Base-by-base conservation (phyloP, 768 basidiomycete genomes). In the Trametopsis cervina region DNA sequence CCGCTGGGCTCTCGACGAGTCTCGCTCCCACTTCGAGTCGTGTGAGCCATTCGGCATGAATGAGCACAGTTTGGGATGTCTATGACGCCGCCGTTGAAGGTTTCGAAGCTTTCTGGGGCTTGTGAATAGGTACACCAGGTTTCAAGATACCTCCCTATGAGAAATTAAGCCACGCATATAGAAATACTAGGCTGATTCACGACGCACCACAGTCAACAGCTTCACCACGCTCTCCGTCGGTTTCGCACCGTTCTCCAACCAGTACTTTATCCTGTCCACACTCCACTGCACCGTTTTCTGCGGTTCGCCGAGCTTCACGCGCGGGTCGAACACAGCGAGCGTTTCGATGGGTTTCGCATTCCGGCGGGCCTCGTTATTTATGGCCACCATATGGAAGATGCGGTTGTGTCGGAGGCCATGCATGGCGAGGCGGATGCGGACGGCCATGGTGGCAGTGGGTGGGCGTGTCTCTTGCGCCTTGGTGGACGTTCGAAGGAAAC, bases 211-310 rank as follows among this genome's bases (percentile, higher is more conserved):
- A 61, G 86, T 81, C 59, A 98, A 66, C 54, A 97, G 59, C 57
- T 75, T 82, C 35, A 84, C 78, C 4, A 88, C 89, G 4, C 84
- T 73, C 60, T 83, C 81, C 39, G 80, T 85, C 1, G 95, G 95
- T 51, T 77, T 64, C 26, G 95, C 95, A 0, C 93, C 94, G 15
- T 85, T 79, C 26, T 75, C 75, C 33, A 97, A 65, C 95, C 95
- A 98, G 60, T 89, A 91, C 50, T 76, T 75, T 63, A 98, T 89
- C 62, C 95, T 80, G 57, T 89, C 83, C 21, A 85, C 83, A 64
- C 91, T 92, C 93, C 94, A 97, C 57, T 84, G 77, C 47, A 97
- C 72, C 26, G 77, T 81, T 67, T 93, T 95, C 55, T 78, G 73
- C 20, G 69, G 64, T 50, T 72, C 64, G 29, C 72, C 75, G 15